Base-by-base conservation (phyloP, 495 filamentous ascomycete species). In the Tuber calosporum region DNA sequence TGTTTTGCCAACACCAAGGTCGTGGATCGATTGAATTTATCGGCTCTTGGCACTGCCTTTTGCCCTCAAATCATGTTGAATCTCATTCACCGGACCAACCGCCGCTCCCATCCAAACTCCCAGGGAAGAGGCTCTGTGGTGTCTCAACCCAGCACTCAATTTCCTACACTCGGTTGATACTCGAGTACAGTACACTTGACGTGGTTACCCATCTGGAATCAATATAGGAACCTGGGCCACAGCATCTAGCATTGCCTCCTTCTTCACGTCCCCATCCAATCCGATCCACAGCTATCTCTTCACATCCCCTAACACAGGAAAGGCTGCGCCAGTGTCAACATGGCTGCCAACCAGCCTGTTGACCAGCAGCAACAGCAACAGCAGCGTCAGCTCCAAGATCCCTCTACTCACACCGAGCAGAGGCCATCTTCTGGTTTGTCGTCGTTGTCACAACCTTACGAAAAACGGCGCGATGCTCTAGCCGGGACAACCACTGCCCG, bases 281-380 rank as follows among this genome's bases (percentile, higher is more conserved):
- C 76, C 76, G 73, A 78, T 78, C 45, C 53, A 41, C 71, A 69
- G 39, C 67, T 53, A 34, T 36, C 11, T 62, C 53, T 34, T 62
- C 53, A 34, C 53, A 30, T 26, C 53, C 53, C 13, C 26, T 17
- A 62, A 34, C 53, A 2, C 53, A 13, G 53, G 53, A 62, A 17
- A 62, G 26, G 53, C 13, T 62, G 53, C 53, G 26, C 19, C 53
- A 34, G 53, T 62, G 53, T 62, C 26, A 13, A 77, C 76, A 78
- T 78, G 76, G 76, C 75, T 78, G 62, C 68, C 71, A 77, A 70
- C 76, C 76, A 77, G 71, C 53, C 39, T 40, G 73, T 75, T 9
- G 30, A 62, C 76, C 76, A 45, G 76, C 68, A 69, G 69, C 70
- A 73, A 71, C 76, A 68, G 53, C 45, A n/a, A 22, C 76, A 69